These are phyloP conservation scores for Vitis hybrid DNA, from an alignment of 177 flowering plant genomes.

Conservation along the genomic window DNA sequence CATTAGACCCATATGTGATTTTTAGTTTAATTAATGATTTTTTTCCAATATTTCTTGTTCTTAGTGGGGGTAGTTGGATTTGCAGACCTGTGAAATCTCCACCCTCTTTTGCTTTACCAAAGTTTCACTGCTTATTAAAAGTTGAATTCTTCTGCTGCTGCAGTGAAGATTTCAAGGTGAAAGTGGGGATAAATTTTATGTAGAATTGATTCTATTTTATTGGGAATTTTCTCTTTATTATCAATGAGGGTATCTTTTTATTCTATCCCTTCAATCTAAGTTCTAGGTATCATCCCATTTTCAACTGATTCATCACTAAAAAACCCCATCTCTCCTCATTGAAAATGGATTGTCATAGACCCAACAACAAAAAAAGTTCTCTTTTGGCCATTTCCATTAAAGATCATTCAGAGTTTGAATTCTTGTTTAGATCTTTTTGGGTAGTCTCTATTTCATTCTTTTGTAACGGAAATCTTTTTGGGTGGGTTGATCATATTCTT, in stretches of 20 bases:
- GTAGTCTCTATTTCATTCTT: too few species aligned
- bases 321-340: too few species aligned
- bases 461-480: too few species aligned
- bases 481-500: too few species aligned
- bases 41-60: neutral
- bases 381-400: too few species aligned
- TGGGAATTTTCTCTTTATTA: slow-evolving; percentile 3
- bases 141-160: slow-evolving; percentile 4
- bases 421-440: too few species aligned
- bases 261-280: too few species aligned
- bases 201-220: slow-evolving; percentile 10
- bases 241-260: slow-evolving; percentile 11
- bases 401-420: too few species aligned
- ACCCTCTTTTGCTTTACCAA: slow-evolving; percentile 3
- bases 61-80: slow-evolving; percentile 4
- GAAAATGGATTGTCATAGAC: too few species aligned
- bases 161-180: neutral
- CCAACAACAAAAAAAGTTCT: too few species aligned
- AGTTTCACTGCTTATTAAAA: neutral
- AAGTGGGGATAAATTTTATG: neutral
- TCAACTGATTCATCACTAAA: too few species aligned
- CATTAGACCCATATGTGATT: neutral
- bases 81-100: slow-evolving; percentile 11
- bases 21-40: neutral
- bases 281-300: neutral